Evolutionary conservation across 169 alveolate genomes (phyloP), one percentile per base, ranked within the genome.

Genomic region (Plasmodium relictum): DNA sequence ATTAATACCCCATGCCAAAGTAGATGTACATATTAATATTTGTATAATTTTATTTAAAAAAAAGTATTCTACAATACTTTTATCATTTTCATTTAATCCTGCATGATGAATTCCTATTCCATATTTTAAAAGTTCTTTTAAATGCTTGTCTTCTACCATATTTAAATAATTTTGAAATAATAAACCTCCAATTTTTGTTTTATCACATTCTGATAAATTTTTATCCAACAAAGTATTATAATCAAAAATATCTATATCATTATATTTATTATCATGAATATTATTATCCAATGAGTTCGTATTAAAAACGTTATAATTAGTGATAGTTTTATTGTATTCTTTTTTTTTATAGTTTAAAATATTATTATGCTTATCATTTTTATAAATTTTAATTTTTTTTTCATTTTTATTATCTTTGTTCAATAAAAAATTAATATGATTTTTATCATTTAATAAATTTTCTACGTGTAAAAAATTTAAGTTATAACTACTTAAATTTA

Each of bases 1-100:
- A 93, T 99, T 99, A 44, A 99, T 99, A 31, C 99, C 99, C 99
- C 99, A 98, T 16, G 99, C 99, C 48, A 99, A 96, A 22, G 99
- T 99, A 24, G 99, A 96, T 2, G 99, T 99, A 39, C 99, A 98
- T 26, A 98, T 98, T 71, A 99, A 92, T 24, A 98, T 97, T 91
- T 97, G 93, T 52, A 98, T 97, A 70, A 96, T 95, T 50, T 98
- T 98, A 73, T 95, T 93, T 37, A 97, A 93, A 88, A 98, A 99
- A 88, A 98, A 95, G 50, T 96, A 96, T 91, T 98, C 99, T 3
- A 98, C 99, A n/a, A 98, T 95, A 69, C 94, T 94, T 92, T 99
- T 95, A 86, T 99, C 99, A 68, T 90, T 76, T 73, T 97, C 99
- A 12, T 96, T 83, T 12, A 98, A 95, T 24, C 99, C 99, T 1